A percentile compares a stretch with the other conserved stretches of the same genome.
phyloP scores from a whole-genome alignment of 2,329 filamentous ascomycete genomes.

The Mycosphaerelloides madeirae region DNA sequence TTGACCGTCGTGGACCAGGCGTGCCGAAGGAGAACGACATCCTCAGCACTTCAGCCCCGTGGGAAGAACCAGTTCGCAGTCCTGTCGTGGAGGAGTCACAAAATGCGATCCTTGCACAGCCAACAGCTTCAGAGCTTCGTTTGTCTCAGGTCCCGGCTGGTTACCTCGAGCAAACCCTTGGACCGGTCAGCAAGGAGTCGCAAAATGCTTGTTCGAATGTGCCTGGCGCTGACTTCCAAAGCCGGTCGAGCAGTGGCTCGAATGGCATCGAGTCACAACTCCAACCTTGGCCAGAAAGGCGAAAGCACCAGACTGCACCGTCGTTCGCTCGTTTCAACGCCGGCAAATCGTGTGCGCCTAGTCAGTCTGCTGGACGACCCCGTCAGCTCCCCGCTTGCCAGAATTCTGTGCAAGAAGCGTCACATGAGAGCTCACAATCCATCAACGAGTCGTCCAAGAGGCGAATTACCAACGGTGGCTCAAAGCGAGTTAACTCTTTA shows the following conservation, averaged over 20 bases:
- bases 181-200: slow-evolving; percentile 16
- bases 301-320: neutral
- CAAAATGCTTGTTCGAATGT: slow-evolving; percentile 1
- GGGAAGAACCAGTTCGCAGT: neutral
- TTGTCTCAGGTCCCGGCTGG: too few relatives aligned
- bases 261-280: too few relatives aligned
- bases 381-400: too few relatives aligned
- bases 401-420: too few relatives aligned
- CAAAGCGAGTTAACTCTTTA: slow-evolving; percentile 15
- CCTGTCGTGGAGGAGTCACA: slow-evolving; percentile 1
- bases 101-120: neutral
- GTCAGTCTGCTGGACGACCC: too few relatives aligned
- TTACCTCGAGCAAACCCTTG: neutral
- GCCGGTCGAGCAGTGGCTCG: too few relatives aligned
- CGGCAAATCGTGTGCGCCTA: neutral
- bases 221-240: neutral
- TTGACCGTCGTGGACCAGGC: too few relatives aligned
- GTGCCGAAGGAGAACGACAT: too few relatives aligned
- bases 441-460: slow-evolving; percentile 14
- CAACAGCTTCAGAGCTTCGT: neutral
- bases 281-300: too few relatives aligned
- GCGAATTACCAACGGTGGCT: slow-evolving; percentile 23
- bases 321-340: slow-evolving; percentile 11
- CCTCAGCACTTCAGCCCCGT: neutral
- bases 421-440: too few relatives aligned